These are phyloP conservation scores for Apiotrichum mycotoxinovorans DNA, from an alignment of 1,284 basidiomycete genomes.

Conservation along the genomic window DNA sequence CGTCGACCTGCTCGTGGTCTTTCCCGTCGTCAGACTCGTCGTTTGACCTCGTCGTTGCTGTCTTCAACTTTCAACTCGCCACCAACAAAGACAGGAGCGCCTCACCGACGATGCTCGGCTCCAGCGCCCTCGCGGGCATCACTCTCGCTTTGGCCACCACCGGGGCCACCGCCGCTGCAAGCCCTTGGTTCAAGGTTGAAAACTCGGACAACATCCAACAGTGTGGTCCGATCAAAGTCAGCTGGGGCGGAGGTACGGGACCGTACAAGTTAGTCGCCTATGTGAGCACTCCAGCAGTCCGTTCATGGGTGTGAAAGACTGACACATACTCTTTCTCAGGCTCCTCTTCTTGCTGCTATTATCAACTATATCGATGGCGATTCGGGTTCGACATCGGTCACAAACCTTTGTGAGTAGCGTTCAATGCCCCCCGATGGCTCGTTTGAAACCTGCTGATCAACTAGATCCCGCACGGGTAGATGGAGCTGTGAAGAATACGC, in stretches of 20 bases:
- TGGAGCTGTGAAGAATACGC: neutral
- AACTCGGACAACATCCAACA: neutral
- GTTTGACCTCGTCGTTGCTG: too few relatives aligned
- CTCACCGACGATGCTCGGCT: too few relatives aligned
- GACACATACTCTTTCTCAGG: too few relatives aligned
- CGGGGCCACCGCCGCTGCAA: neutral
- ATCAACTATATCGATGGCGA: neutral
- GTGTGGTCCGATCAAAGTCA: neutral
- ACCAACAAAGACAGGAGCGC: too few relatives aligned
- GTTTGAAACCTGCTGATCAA: neutral
- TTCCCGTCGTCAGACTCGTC: too few relatives aligned
- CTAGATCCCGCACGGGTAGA: neutral
- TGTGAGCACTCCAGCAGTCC: too few relatives aligned
- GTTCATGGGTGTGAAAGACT: too few relatives aligned
- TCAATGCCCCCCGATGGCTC: neutral
- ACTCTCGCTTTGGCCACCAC: too few relatives aligned
- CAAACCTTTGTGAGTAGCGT: neutral
- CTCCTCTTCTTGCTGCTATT: neutral
- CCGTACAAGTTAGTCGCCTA: neutral
- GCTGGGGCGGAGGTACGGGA: neutral
- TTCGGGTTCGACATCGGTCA: neutral
- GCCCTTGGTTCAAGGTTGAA: neutral
- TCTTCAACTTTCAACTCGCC: too few relatives aligned
- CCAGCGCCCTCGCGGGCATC: too few relatives aligned
- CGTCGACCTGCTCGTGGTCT: too few relatives aligned